Conservation (phyloP, 2,329 filamentous ascomycete species). For the Balansia obtecta region DNA sequence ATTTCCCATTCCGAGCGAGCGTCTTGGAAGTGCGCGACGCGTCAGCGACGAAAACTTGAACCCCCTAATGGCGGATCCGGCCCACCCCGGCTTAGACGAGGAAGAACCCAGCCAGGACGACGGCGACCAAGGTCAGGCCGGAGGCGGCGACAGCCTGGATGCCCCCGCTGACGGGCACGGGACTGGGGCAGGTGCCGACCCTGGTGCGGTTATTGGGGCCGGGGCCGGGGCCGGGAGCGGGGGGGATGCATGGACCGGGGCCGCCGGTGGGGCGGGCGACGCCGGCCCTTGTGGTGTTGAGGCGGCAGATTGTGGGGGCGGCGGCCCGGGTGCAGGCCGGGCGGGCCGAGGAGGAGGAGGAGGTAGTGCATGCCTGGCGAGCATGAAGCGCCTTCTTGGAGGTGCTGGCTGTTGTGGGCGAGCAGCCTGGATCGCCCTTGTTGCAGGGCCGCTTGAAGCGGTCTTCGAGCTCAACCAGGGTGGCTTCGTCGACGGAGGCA, state of each 20-base stretch:
- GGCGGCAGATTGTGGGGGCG: not conserved
- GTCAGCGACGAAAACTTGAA: not conserved
- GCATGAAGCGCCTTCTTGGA: too few relatives aligned
- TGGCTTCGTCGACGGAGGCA: too few relatives aligned
- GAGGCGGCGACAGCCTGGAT: not conserved
- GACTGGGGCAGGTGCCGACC: not conserved
- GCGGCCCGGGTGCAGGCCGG: not conserved
- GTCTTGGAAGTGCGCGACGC: not conserved
- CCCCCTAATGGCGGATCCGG: not conserved
- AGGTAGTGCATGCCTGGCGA: not conserved
- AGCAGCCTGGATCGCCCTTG: too few relatives aligned
- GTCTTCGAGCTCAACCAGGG: too few relatives aligned
- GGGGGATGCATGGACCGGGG: too few relatives aligned
- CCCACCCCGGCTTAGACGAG: not conserved
- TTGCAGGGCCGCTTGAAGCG: too few relatives aligned
- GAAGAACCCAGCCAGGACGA: slow-evolving; percentile 2
- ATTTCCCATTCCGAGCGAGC: not conserved
- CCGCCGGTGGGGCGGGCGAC: not conserved
- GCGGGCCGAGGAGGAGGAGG: too few relatives aligned
- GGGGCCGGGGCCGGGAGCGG: not conserved
- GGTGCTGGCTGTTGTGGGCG: too few relatives aligned
- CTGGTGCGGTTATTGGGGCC: not conserved
- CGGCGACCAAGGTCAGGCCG: slow-evolving; percentile 3
- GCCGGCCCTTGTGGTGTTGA: not conserved
- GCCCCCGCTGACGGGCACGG: not conserved